Base-by-base conservation (phyloP, 1,284 basidiomycete genomes). In the Puccinia coronata region DNA sequence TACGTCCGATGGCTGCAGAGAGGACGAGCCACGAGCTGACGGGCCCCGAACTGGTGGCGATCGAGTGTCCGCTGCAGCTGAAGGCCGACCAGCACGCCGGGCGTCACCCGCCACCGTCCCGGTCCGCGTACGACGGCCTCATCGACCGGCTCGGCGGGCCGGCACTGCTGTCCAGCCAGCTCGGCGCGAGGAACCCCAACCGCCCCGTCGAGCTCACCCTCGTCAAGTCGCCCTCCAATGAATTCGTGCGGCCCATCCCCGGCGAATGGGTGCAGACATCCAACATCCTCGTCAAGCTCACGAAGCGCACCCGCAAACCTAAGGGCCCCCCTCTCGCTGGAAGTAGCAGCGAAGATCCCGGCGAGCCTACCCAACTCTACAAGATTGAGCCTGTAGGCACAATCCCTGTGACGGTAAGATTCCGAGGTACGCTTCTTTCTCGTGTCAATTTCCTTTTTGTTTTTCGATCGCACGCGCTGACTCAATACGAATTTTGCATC, bases 371-470 rank as follows among this genome's bases (percentile, higher is more conserved):
- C 69, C 36, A 81, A 79, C 91, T 95, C 83, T 98, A 94, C 86
- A 92, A 89, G 0, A 89, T 92, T 6, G 90, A 94, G 83, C 89
- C 92, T 0, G 86, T 94, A 0, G 96, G 96, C 0, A 87, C 92
- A 20, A 89, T 93, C 28, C 88, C 91, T 0, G 93, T 92, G 87
- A 94, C 94, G 0, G 92, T 92, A 53, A 89, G 96, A 59, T 98
- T 98, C 87, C 90, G 12, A 49, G 51, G 63, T 78, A 39, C 18
- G 34, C 63, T 53, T n/a, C 39, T 28, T 57, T 34, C 14, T 39
- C 34, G n/a, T n/a, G 11, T 34, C n/a, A n/a, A 31, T 73, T 39
- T 41, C n/a, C 55, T 28, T 28, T 16, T 55, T 14, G 61, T n/a
- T 14, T 23, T 16, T 0, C 51, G 25, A 51, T 25, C 1, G 9